Base-by-base conservation (phyloP, 73 alveolate genomes). In the Paramecium sonneborni region DNA sequence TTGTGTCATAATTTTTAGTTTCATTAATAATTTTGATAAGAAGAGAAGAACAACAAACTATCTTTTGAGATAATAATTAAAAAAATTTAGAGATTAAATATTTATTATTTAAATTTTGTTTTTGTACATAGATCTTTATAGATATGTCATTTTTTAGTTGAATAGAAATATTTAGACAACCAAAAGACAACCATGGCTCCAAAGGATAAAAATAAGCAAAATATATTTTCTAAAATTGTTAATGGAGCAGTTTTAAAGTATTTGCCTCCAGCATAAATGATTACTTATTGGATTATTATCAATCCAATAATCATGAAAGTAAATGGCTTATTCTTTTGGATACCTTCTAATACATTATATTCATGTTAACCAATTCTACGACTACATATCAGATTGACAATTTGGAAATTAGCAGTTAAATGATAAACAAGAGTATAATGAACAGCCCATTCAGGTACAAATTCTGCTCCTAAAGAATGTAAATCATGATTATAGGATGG, bases 361-460 rank as follows among this genome's bases (percentile, higher is more conserved):
- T 79, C 90, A 79, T 79, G 44, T 6, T 79, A 41, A 43, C 90
- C 90, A 41, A 79, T 46, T 79, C 90, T 79, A 15, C 90, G 46
- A 79, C 76, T 46, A 18, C 55, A 30, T 23, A 38, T 23, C 35
- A 79, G 41, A 46, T 79, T 79, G 18, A 79, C 74, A 24, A 79
- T 79, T 37, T 79, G 41, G 44, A 79, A 79, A 24, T 37, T 43
- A 0, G 90, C 90, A 24, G 90, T 79, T 44, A 79, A 79, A 79
- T 79, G 90, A 44, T 79, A 79, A 15, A 79, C 90, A 9, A 79
- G 32, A 24, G 90, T 79, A 43, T 79, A 79, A 79, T 79, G 90
- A 7, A 79, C 74, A 23, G 90, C 90, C 76, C 74, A 79, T 44
- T 79, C 90, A 38, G 90, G 14, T 20, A 41, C 90, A 41, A 79